These are phyloP conservation scores for Gossypium rotundifolium DNA, from an alignment of 345 rosid species.

Conservation along the genomic window DNA sequence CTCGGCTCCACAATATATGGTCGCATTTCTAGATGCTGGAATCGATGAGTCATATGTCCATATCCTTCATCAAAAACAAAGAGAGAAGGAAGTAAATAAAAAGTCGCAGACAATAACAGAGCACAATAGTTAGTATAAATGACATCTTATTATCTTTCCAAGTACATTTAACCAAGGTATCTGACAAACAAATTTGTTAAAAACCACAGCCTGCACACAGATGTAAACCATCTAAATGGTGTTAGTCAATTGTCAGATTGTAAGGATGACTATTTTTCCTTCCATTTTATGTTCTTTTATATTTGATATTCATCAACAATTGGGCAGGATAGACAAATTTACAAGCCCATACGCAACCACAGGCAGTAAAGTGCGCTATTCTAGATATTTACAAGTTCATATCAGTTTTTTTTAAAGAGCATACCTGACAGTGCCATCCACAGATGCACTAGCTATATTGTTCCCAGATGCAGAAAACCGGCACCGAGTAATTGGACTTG, in stretches of 20 bases:
- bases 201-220: not conserved
- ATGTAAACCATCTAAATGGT: not conserved
- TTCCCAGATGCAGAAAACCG: slow-evolving; percentile 73
- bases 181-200: not conserved
- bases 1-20: slow-evolving; percentile 70
- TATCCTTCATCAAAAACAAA: slow-evolving; percentile 36
- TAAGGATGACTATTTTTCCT: not conserved
- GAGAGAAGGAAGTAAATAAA: not conserved
- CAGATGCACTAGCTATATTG: slow-evolving; percentile 74
- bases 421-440: slow-evolving; percentile 77
- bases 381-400: not conserved
- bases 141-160: slow-evolving; percentile 5
- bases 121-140: slow-evolving; percentile 1
- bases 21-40: slow-evolving; percentile 71
- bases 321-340: not conserved
- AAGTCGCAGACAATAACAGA: slow-evolving; percentile 10
- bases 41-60: slow-evolving; percentile 68
- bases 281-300: not conserved
- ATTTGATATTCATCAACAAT: not conserved
- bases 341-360: not conserved
- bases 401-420: slow-evolving; percentile 4
- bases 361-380: not conserved
- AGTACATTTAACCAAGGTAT: not conserved
- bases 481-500: slow-evolving; percentile 62
- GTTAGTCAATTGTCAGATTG: not conserved